Evolutionary conservation across 2,329 filamentous ascomycete genomes (phyloP).

Genomic region (Tolypocladium cylindrosporum): DNA sequence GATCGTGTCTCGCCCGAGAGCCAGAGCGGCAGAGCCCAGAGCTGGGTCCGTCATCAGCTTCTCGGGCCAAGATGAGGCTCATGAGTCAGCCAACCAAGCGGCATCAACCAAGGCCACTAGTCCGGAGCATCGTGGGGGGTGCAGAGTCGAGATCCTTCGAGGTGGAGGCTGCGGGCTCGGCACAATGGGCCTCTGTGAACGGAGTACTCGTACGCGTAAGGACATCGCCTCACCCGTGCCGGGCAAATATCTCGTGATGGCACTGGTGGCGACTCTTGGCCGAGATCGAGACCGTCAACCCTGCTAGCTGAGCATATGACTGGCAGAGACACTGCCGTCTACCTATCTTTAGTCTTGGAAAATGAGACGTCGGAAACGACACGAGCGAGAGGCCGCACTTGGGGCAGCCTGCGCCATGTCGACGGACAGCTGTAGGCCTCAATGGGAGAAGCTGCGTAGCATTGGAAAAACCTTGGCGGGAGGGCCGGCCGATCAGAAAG

Average conservation of each 20-base stretch:
- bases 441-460: not conserved
- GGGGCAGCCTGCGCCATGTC: not conserved
- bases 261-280: not conserved
- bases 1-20: not conserved
- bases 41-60: not conserved
- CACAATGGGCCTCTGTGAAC: not conserved
- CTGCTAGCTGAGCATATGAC: not conserved
- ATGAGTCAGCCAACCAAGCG: not conserved
- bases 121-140: not conserved
- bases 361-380: not conserved
- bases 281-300: not conserved
- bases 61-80: not conserved
- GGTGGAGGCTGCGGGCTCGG: not conserved
- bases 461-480: not conserved
- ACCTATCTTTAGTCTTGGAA: not conserved
- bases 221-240: not conserved
- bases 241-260: not conserved
- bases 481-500: not conserved
- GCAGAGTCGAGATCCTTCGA: not conserved
- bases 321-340: not conserved
- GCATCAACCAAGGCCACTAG: not conserved
- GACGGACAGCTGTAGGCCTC: not conserved
- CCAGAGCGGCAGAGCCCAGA: not conserved
- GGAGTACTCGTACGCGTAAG: not conserved
- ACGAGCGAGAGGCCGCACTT: not conserved